Evolutionary conservation across 2,329 filamentous ascomycete genomes (phyloP).

Genomic region (Fusarium albosuccineum): DNA sequence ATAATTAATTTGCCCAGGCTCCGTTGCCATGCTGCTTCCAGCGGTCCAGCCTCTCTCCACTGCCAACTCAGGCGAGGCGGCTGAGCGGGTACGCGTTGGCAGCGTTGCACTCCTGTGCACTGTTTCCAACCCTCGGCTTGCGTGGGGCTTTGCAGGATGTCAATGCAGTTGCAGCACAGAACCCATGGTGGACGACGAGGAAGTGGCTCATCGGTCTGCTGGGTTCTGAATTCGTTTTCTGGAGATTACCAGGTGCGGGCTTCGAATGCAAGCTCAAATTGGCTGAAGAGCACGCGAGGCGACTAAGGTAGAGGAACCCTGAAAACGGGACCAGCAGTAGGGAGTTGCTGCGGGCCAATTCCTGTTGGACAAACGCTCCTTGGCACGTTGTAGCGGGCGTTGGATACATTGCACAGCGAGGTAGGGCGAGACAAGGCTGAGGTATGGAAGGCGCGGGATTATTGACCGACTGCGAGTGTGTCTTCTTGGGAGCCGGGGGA

Average conservation of each 20-base stretch:
- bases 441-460: slow-evolving; percentile 25
- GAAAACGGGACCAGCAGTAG: slow-evolving; percentile 22
- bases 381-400: not conserved
- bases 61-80: slow-evolving; percentile 35
- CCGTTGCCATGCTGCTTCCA: slow-evolving; percentile 24
- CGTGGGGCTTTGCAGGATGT: slow-evolving; percentile 27
- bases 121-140: slow-evolving; percentile 24
- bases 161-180: slow-evolving; percentile 14
- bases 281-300: slow-evolving; percentile 38
- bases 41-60: slow-evolving; percentile 23
- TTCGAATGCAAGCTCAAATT: slow-evolving; percentile 30
- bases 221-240: slow-evolving; percentile 27
- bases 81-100: slow-evolving; percentile 32
- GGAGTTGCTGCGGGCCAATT: slow-evolving; percentile 17
- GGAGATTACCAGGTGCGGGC: slow-evolving; percentile 9
- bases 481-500: slow-evolving; percentile 19
- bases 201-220: slow-evolving; percentile 26
- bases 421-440: slow-evolving; percentile 37
- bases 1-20: slow-evolving; percentile 43
- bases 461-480: slow-evolving; percentile 21
- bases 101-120: slow-evolving; percentile 21
- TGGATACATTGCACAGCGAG: slow-evolving; percentile 7
- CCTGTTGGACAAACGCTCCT: not conserved
- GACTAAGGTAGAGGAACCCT: slow-evolving; percentile 12
- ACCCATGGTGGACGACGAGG: slow-evolving; percentile 4